Evolutionary conservation across 2,329 filamentous ascomycete genomes (phyloP), one percentile per base, ranked within the genome.

Genomic region (Apiospora marii): DNA sequence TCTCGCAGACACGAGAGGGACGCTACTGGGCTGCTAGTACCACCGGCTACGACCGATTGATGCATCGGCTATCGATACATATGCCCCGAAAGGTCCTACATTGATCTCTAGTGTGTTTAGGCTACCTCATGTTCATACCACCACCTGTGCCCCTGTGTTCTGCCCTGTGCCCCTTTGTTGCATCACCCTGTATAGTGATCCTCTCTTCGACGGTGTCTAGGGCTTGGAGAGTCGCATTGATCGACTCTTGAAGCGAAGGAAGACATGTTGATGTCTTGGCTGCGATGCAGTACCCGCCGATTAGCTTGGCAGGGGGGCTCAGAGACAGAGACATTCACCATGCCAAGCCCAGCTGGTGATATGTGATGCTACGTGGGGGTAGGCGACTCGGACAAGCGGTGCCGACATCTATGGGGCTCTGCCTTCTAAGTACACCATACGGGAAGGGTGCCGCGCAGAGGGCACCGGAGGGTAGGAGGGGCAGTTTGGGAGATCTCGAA

Each of bases 261-360:
- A 64, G 58, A 41, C 58, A 64, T 64, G 58, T 64, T 13, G 19
- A 41, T 64, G 58, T 64, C 34, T 64, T 64, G 58, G 58, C 58
- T 64, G 58, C 58, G 58, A 41, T 64, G 58, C 19, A n/a, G 41
- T 64, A 22, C 14, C 58, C 58, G 34, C 58, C 58, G 34, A 24
- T 64, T 41, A 64, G 58, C 58, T 64, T 64, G 58, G 58, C 58
- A 64, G 41, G 58, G 58, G 58, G 58, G 58, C 22, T 64, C 58
- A 61, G 22, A 37, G 30, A 37, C 53, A 64, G 58, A 64, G 58
- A 64, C 58, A 64, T 41, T 64, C 10, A 37, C 58, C 30, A 64
- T 64, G 58, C 58, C 58, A 64, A 64, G 58, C 58, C 58, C 37
- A 6, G 22, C 58, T 41, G 58, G n/a, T 64, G 30, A 41, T 64